phyloP scores from a whole-genome alignment of 495 filamentous ascomycete species.

The Choiromyces venosus region DNA sequence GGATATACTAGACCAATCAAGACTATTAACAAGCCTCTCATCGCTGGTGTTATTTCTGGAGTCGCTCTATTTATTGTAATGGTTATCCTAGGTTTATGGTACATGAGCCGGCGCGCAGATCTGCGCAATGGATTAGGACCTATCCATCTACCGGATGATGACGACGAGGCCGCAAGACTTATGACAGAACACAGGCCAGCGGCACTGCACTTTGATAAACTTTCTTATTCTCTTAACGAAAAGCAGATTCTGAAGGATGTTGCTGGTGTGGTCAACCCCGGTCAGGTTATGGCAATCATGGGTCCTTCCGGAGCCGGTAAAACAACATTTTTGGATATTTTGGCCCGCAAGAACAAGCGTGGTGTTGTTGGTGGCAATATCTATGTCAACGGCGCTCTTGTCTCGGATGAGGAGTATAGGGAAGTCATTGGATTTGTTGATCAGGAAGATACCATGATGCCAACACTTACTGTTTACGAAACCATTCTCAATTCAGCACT shows the following conservation, averaged over 20 bases:
- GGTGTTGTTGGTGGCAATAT: constrained; percentile 75
- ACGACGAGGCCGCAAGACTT: constrained; percentile 79
- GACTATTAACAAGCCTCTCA: constrained; percentile 93
- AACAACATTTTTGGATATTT: constrained; percentile 93
- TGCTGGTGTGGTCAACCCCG: constrained; percentile 76
- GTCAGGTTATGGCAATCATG: constrained; percentile 95
- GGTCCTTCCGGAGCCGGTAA: constrained; percentile 96
- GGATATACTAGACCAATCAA: constrained; percentile 85
- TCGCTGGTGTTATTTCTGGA: constrained; percentile 87
- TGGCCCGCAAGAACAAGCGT: constrained; percentile 96
- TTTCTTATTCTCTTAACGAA: constrained; percentile 78
- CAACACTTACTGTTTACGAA: constrained; percentile 95
- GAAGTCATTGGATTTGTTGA: constrained; percentile 94
- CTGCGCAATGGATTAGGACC: constrained; percentile 62
- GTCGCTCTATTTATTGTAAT: constrained; percentile 80
- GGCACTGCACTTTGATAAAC: constrained; percentile 79
- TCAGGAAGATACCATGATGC: constrained; percentile 96
- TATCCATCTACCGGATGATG: constrained; percentile 66
- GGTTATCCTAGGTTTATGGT: constrained; percentile 79
- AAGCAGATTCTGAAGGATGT: constrained; percentile 79
- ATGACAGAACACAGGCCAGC: constrained; percentile 88
- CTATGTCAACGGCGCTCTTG: constrained; percentile 88
- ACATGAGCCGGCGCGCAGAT: constrained; percentile 65
- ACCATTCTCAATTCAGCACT: constrained; percentile 93
- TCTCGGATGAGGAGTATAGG: constrained; percentile 78